phyloP scores from a whole-genome alignment of 23 red algal species.

The Gracilaria caudata region DNA sequence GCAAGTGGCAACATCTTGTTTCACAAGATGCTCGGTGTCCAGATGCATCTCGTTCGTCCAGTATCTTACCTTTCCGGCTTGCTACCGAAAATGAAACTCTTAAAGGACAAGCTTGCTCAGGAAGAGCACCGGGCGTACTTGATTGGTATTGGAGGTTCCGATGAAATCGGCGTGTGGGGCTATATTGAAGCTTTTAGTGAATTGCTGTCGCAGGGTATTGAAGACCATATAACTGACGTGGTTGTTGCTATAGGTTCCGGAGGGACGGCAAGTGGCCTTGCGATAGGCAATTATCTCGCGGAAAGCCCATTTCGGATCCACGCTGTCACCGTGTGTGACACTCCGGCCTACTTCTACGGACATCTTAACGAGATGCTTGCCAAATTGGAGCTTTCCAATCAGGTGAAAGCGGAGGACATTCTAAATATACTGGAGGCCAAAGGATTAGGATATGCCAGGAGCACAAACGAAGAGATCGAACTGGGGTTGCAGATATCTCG shows the following conservation, averaged over 20 bases:
- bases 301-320: constrained; percentile 36
- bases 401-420: constrained; percentile 38
- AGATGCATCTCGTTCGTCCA: constrained; percentile 67
- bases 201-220: constrained; percentile 48
- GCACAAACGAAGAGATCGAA: constrained; percentile 58
- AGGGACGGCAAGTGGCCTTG: constrained; percentile 80
- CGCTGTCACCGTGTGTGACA: constrained; percentile 67
- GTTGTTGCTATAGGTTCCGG: constrained; percentile 73
- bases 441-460: constrained; percentile 67
- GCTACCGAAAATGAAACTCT: constrained; percentile 33
- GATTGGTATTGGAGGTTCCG: constrained; percentile 79
- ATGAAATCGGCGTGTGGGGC: constrained; percentile 76
- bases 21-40: constrained; percentile 61
- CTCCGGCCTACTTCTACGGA: constrained; percentile 54
- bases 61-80: constrained; percentile 41
- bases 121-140: constrained; percentile 44
- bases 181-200: constrained; percentile 73
- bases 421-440: constrained; percentile 67
- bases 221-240: constrained; percentile 49
- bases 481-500: constrained; percentile 32
- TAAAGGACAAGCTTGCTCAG: constrained; percentile 17
- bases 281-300: constrained; percentile 59
- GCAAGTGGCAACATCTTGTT: constrained; percentile 56
- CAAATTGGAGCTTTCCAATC: constrained; percentile 25
- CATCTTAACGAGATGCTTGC: constrained; percentile 69